phyloP scores from a whole-genome alignment of 2,329 filamentous ascomycete species.

The Trichophyton mentagrophytes region DNA sequence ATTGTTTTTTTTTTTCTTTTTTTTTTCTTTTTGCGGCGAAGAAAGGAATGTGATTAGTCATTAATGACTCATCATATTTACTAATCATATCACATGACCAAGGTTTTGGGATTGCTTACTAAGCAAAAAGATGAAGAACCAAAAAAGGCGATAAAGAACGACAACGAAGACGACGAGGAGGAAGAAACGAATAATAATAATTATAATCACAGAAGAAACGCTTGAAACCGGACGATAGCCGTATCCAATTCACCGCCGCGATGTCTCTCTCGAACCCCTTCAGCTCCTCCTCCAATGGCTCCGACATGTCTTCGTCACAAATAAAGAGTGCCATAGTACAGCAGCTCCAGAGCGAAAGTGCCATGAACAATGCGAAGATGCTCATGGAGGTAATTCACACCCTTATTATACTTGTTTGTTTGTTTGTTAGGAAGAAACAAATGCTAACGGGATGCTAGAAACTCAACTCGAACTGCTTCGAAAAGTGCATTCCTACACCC shows the following conservation, averaged over 20 bases:
- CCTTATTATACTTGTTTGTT: not conserved
- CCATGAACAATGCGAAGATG: conserved; percentile 54
- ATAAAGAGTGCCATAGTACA: conserved; percentile 47
- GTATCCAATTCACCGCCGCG: conserved; percentile 6
- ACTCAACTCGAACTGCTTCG: conserved; percentile 71
- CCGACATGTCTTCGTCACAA: conserved; percentile 21
- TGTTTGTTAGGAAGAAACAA: not conserved
- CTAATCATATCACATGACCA: not conserved
- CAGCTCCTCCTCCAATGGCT: conserved; percentile 18
- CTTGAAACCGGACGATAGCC: not conserved
- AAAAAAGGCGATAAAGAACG: not conserved
- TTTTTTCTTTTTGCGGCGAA: not conserved
- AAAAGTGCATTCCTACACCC: conserved; percentile 56
- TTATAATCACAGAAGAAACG: not conserved
- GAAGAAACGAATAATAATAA: not conserved
- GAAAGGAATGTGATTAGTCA: not conserved
- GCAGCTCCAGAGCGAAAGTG: conserved; percentile 51
- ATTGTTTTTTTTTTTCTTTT: too few species aligned
- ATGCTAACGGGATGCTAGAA: conserved; percentile 39
- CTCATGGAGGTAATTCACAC: conserved; percentile 50
- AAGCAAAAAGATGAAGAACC: not conserved
- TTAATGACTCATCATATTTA: not conserved
- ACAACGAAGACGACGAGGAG: not conserved
- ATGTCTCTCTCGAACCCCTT: conserved; percentile 32
- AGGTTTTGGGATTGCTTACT: not conserved